These are phyloP conservation scores for Chrysosporium queenslandicum DNA, from an alignment of 2,329 filamentous ascomycete species.

Conservation along the genomic window DNA sequence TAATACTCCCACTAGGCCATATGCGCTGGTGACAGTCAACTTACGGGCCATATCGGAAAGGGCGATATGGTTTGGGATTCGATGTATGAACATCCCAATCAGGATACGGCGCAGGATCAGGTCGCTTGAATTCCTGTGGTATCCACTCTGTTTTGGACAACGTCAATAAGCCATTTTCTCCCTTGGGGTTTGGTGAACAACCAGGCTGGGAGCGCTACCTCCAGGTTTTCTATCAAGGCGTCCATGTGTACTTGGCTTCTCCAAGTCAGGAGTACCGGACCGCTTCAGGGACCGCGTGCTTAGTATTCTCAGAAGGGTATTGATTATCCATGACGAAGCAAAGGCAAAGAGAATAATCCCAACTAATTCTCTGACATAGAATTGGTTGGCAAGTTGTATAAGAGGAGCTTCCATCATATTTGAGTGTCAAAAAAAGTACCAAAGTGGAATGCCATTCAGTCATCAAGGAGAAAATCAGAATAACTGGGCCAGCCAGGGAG, in stretches of 20 bases:
- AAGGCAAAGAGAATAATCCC: background rate
- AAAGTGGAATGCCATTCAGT: background rate
- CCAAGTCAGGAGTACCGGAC: background rate
- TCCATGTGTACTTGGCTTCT: slow-evolving; percentile 32
- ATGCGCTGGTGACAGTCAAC: slow-evolving; percentile 15
- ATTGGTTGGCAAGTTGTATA: slow-evolving; percentile 2
- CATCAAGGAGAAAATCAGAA: background rate
- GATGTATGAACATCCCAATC: slow-evolving; percentile 59
- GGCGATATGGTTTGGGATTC: slow-evolving; percentile 65
- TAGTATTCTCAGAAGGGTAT: background rate
- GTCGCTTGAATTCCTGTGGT: slow-evolving; percentile 50
- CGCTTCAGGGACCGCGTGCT: background rate
- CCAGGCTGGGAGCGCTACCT: slow-evolving; percentile 29
- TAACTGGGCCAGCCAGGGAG: background rate
- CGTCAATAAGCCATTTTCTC: background rate
- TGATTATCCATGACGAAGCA: slow-evolving; percentile 1
- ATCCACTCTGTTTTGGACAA: slow-evolving; percentile 41
- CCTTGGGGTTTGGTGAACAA: background rate
- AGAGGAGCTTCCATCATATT: background rate
- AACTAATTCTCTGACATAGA: slow-evolving; percentile 3
- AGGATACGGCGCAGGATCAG: slow-evolving; percentile 52
- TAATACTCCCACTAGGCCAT: background rate
- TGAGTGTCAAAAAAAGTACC: background rate
- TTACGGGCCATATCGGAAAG: slow-evolving; percentile 63
- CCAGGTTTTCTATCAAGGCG: slow-evolving; percentile 36